Conservation (phyloP, 78 protist species). For the Chrysochromulina tobinii region DNA sequence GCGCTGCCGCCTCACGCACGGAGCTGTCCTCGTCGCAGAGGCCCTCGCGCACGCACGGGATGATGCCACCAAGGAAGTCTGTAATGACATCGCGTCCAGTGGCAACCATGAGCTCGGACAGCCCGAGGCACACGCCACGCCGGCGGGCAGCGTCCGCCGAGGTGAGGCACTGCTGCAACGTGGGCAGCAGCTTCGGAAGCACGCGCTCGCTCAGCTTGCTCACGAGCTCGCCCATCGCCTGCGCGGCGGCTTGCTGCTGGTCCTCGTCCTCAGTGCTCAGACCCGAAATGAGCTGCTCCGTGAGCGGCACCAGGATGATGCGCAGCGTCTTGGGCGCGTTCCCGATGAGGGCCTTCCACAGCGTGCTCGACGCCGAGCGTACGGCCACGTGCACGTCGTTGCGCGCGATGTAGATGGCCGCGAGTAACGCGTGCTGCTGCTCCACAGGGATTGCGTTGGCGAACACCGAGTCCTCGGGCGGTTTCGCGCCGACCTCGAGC, state of each 20-base stretch:
- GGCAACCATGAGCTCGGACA: conserved; percentile 76
- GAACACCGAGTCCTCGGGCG: neutral
- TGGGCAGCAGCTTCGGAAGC: conserved; percentile 75
- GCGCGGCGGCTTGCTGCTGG: conserved; percentile 59
- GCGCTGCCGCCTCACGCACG: neutral
- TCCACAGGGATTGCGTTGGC: conserved; percentile 61
- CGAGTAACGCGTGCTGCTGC: conserved; percentile 62
- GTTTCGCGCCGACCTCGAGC: neutral
- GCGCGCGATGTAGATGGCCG: conserved; percentile 82
- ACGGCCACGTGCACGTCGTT: conserved; percentile 68
- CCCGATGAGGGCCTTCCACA: conserved; percentile 79
- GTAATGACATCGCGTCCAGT: conserved; percentile 46
- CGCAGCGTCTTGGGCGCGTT: conserved; percentile 48
- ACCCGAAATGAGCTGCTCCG: conserved; percentile 60
- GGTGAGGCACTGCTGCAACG: conserved; percentile 43
- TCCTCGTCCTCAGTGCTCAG: conserved; percentile 58
- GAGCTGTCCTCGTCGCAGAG: conserved; percentile 68
- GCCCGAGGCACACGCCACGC: conserved; percentile 86
- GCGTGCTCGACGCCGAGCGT: conserved; percentile 52
- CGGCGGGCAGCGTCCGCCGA: conserved; percentile 48
- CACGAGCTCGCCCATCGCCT: conserved; percentile 88
- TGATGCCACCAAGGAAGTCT: conserved; percentile 25
- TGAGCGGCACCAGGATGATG: conserved; percentile 69
- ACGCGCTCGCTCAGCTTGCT: conserved; percentile 81
- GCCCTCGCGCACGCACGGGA: conserved; percentile 71